Base-by-base conservation (phyloP, 139 green algal species). In the Helicosporidium sp. region DNA sequence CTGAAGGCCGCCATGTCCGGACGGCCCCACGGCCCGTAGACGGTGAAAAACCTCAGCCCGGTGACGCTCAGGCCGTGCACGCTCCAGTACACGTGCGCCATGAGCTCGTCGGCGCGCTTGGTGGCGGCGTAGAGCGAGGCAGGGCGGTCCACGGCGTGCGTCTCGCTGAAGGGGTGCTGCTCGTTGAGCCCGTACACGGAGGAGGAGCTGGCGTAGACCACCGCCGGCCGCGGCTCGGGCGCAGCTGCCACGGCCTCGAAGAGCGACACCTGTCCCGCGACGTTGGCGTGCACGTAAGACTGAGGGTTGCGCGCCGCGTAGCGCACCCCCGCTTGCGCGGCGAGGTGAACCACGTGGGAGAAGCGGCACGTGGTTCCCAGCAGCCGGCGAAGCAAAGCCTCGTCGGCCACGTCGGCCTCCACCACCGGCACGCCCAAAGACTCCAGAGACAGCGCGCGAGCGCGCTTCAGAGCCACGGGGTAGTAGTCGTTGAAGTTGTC, bases 401-500 rank as follows among this genome's bases (percentile, higher is more conserved):
- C 5, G 54, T 89, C 63, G 31, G 72, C 77, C 3, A 90, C 56
- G 58, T 90, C 79, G 5, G 60, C 74, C 16, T 80, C 57, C 7
- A 81, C 63, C 2, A 61, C 64, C 25, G 69, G 52, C 3, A 81
- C 51, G 22, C 55, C 58, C 24, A 43, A 37, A n/a, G 43, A 26
- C 13, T 43, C 45, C 6, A 83, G 57, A 5, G 61, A 31, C 5
- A 41, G 3, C 34, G 62, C 50, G 4, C 79, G 51, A 3, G 63
- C 66, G 10, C 61, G 58, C 57, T 90, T 90, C 3, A 90, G 62
- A 3, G 57, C 54, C 0, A 69, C 51, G 0, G 61, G 60, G 51
- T 90, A 90, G 57, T 86, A 85, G 53, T 76, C 58, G 46, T 88
- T 87, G 61, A 90, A 89, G 58, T 86, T 88, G 60, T 90, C 79